Evolutionary conservation across 2,329 filamentous ascomycete species (phyloP), one percentile per base, ranked within the genome.

Genomic region (Xylaria hypoxylon): DNA sequence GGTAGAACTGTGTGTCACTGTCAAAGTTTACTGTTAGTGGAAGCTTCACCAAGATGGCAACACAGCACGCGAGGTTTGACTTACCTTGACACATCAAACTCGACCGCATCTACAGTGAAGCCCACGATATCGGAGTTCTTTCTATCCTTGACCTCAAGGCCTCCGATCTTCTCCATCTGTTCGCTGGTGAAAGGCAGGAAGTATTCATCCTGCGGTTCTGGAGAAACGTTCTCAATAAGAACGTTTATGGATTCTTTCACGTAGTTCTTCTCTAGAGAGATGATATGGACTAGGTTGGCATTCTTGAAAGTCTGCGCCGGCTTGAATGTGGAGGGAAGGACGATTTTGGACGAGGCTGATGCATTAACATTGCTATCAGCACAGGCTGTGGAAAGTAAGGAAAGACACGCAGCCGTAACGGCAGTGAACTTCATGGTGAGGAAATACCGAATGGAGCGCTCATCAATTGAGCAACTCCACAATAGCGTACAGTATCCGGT

Each of bases 281-380:
- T 90, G 70, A 92, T 90, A 75, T 96, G 92, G 58, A 98, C 91
- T 33, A 98, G 81, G 79, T 99, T 98, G 80, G 86, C 87, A 81
- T 99, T 97, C 83, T 94, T 93, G 84, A 97, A 99, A 72, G 94
- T 92, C 78, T 93, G 92, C 15, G 94, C 91, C 60, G 95, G 94
- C 80, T 88, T 91, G 84, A 97, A 97, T 68, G 85, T 85, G 72
- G 87, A 80, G 48, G 89, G 88, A 68, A 89, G 83, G 62, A 84
- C 85, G 74, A 86, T 79, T 78, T 88, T 88, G 70, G 88, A 86
- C 64, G 86, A 84, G 72, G 85, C 82, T 65, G 80, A 74, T 44
- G 59, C 68, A 61, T 70, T 63, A 51, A 68, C 56, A 35, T 68
- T 71, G 61, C 77, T 70, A 58, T 76, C 75, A 48, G 78, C 77